A percentile compares a stretch with the other conserved stretches of the same genome.
Conservation (phyloP, 495 filamentous ascomycete genomes). For the Xylaria flabelliformis region DNA sequence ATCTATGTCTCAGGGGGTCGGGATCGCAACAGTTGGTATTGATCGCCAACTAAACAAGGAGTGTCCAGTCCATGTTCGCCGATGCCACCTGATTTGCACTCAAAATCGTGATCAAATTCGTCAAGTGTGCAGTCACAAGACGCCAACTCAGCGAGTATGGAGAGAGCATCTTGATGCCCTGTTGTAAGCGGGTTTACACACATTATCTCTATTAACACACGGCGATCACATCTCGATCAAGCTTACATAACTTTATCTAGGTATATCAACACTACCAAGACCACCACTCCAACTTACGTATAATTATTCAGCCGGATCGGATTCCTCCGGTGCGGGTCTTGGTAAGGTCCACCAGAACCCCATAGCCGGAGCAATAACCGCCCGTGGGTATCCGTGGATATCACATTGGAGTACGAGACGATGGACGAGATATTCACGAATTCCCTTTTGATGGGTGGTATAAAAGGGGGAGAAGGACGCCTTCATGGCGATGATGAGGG, state of each 20-base stretch:
- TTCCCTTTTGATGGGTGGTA: background rate
- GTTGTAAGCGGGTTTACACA: background rate
- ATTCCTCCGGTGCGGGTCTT: conserved; percentile 4
- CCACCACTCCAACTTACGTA: background rate
- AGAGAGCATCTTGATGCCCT: background rate
- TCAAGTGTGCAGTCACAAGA: background rate
- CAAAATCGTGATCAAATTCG: background rate
- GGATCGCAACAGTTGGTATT: no score
- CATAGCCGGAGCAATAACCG: background rate
- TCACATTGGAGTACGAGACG: background rate
- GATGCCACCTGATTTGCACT: background rate
- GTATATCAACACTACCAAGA: background rate
- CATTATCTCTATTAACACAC: background rate
- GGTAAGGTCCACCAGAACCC: background rate
- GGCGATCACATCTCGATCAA: background rate
- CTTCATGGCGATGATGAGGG: background rate
- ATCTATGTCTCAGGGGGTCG: no score
- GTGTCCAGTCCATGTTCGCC: background rate
- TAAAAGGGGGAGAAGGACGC: background rate
- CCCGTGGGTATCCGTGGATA: background rate
- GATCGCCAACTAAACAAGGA: no score
- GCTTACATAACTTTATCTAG: background rate
- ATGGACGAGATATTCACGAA: no score
- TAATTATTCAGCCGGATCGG: conserved; percentile 8
- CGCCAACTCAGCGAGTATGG: background rate